Evolutionary conservation across 306 rosid genomes (phyloP), one percentile per base, ranked within the genome.

Genomic region (Comarum palustre): DNA sequence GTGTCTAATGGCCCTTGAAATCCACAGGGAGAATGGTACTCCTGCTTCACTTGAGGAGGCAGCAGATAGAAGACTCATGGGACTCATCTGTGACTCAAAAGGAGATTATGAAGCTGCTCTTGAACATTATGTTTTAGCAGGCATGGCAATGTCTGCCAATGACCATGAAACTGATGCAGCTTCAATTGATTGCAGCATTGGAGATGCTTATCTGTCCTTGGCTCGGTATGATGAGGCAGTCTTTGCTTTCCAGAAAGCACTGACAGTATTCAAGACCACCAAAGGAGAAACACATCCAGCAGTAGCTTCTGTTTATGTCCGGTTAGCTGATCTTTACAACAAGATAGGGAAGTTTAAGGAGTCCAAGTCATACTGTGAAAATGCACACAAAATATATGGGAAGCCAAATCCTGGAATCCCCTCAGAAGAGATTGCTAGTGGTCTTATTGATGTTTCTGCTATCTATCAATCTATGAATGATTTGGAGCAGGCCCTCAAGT

Each of bases 101-200:
- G 97, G 97, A 20, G 96, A 89, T 31, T 86, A 82, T 57, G 97
- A 89, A 83, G 84, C 90, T 78, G 96, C 97, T 50, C 83, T 92
- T 15, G 92, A 89, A 79, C 96, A 92, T 76, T 89, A 92, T 84
- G 93, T 85, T 59, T 57, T 88, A 54, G 97, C 97, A 66, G 80
- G 90, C 79, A 86, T 88, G 93, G 83, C 91, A 27, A 86, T 89
- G 90, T 81, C 90, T 20, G 89, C 96, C 32, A 85, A 80, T 75
- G 87, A 69, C 60, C 92, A 80, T 8, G 92, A 87, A 75, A 42
- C 75, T 6, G 93, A 87, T 27, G 92, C 85, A 19, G 97, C 97
- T 31, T 69, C 86, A 3, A 83, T 92, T 43, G 93, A 92, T 75
- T 85, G 93, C 84, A 87, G 89, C 88, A 86, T 89, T 31, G 97